Percentiles rank a stretch among this genome's conserved stretches.
These are phyloP conservation scores for Pyrus hybrid DNA, from an alignment of 331 rosid genomes.

Conservation along the genomic window DNA sequence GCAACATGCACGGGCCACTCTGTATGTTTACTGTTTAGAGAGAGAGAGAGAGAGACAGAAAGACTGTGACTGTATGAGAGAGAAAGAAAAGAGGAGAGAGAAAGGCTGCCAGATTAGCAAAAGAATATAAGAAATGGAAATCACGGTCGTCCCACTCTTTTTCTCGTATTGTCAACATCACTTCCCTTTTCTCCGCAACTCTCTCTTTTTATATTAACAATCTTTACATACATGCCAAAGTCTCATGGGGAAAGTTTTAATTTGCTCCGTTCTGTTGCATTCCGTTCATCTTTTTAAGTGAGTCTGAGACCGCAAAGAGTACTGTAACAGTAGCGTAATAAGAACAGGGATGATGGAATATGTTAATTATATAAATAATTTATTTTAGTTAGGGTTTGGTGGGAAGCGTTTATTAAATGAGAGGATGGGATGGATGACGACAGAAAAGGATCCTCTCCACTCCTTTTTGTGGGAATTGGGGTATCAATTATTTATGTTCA, in stretches of 20 bases:
- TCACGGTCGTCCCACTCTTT: constrained; percentile 68
- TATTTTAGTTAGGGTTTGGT: no score
- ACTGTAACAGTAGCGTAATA: no score
- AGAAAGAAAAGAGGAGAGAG: background rate
- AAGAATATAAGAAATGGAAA: constrained; percentile 76
- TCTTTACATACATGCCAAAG: background rate
- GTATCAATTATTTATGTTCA: no score
- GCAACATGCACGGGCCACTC: constrained; percentile 8
- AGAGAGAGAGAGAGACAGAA: background rate
- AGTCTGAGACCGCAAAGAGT: background rate
- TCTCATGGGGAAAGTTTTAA: background rate
- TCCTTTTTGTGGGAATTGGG: no score
- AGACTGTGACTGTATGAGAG: background rate
- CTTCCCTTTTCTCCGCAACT: constrained; percentile 68
- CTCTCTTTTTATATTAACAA: constrained; percentile 20
- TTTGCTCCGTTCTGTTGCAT: background rate
- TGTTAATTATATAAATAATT: no score
- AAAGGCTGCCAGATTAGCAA: constrained; percentile 80
- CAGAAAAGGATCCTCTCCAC: no score
- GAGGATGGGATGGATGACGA: no score
- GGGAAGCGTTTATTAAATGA: no score
- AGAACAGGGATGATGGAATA: no score
- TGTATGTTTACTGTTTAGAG: constrained; percentile 2
- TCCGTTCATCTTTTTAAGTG: constrained; percentile 8
- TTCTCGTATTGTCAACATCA: constrained; percentile 56